Conservation (phyloP, 345 rosid genomes). For the Lepidium didymum region DNA sequence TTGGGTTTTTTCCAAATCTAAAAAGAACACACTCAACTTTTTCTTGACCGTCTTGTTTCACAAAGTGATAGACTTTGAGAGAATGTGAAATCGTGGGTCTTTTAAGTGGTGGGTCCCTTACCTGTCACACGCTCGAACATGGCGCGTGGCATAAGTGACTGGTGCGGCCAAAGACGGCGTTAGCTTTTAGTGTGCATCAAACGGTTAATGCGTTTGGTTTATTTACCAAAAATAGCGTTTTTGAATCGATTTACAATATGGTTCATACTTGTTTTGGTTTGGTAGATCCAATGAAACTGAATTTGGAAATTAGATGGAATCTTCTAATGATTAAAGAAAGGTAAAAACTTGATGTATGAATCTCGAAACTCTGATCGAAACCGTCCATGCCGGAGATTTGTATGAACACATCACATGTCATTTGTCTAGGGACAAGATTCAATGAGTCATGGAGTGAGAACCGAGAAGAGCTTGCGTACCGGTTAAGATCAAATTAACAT, state of each 20-base stretch:
- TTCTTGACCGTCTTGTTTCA: constrained; percentile 22
- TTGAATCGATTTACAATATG: background rate
- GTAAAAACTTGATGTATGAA: background rate
- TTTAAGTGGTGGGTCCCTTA: constrained; percentile 18
- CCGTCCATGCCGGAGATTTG: constrained; percentile 1
- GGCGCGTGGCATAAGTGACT: constrained; percentile 8
- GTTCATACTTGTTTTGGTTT: background rate
- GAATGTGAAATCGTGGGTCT: constrained; percentile 18
- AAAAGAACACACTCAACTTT: background rate
- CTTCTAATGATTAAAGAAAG: constrained; percentile 8
- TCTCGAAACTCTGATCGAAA: background rate
- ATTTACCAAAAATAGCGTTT: constrained; percentile 2
- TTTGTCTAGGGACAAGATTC: constrained; percentile 25
- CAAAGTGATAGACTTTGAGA: background rate
- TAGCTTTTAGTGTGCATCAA: background rate
- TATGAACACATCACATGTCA: constrained; percentile 27
- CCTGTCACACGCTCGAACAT: constrained; percentile 6
- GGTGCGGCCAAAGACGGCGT: constrained; percentile 17
- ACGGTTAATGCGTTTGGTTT: constrained; percentile 2
- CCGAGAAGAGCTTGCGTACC: constrained; percentile 17
- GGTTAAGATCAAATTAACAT: constrained; percentile 4
- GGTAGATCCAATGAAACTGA: background rate
- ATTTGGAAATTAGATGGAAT: constrained; percentile 14
- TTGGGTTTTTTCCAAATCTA: background rate
- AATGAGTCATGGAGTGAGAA: constrained; percentile 14